Percentiles rank a stretch among this genome's conserved stretches.
phyloP scores from a whole-genome alignment of 2,329 filamentous ascomycete species.

The Penicillium sp. region DNA sequence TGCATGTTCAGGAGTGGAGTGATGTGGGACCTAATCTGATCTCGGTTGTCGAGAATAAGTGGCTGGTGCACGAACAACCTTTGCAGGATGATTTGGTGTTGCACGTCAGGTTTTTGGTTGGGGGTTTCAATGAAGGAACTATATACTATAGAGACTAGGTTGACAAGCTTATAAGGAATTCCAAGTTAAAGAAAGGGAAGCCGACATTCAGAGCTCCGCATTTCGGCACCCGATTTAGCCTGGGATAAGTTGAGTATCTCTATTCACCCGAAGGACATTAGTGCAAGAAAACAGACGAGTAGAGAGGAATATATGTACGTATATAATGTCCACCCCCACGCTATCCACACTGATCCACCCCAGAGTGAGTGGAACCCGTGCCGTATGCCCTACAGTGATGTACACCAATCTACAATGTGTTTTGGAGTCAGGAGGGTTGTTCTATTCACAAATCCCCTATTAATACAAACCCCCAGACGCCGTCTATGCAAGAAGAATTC shows the following conservation, averaged over 20 bases:
- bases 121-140: not conserved
- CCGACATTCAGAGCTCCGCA: not conserved
- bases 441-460: conserved; percentile 8
- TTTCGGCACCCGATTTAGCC: not conserved
- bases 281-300: not conserved
- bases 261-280: not conserved
- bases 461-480: conserved; percentile 28
- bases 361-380: not conserved
- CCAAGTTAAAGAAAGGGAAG: not conserved
- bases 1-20: not conserved
- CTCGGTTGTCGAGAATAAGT: too few relatives aligned
- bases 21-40: too few relatives aligned
- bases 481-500: conserved; percentile 31
- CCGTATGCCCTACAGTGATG: not conserved
- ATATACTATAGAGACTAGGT: not conserved
- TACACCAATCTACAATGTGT: not conserved
- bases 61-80: too few relatives aligned
- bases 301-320: not conserved
- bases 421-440: not conserved
- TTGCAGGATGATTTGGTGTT: not conserved
- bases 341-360: conserved; percentile 34
- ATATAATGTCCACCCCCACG: conserved; percentile 39
- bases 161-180: not conserved
- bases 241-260: not conserved
- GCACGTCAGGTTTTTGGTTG: not conserved